Evolutionary conservation across 1,284 basidiomycete species (phyloP), one percentile per base, ranked within the genome.

Genomic region (Rhodotorula sp.): DNA sequence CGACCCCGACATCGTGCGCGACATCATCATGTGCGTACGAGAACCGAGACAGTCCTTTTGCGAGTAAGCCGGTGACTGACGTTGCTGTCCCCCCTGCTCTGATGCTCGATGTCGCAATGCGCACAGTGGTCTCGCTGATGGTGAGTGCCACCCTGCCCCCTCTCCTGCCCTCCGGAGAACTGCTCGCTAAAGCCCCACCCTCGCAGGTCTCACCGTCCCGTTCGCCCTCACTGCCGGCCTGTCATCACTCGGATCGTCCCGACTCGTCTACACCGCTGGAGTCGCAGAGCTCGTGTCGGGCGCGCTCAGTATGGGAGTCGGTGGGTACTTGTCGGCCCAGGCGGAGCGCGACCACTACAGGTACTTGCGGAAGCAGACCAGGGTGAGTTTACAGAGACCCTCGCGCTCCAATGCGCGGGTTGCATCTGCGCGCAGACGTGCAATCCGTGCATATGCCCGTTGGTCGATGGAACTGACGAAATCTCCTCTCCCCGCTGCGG

Each of bases 281-380:
- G 69, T 78, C 26, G 73, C 76, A 20, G 74, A 79, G 67, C 88
- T 96, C 74, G 91, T 94, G 69, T 92, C 93, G 4, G 94, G 95
- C n/a, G 91, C 93, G 15, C 92, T 98, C 72, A 84, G 83, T 24
- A 99, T 98, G 95, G 95, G 95, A 70, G 91, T 98, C 61, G 95
- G 95, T 67, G 95, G 95, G 33, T 97, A 95, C 85, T 88, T 99
- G 66, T 93, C 93, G 3, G 93, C 95, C 0, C 93, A 98, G 81
- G 91, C 95, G 51, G 95, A 99, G 81, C 87, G 93, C 62, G 93
- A 97, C 81, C 77, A 77, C 82, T 94, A 91, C 82, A 89, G 89
- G 69, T 95, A 91, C 82, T 86, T 91, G 54, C 86, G 85, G 51
- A 84, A 86, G 74, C 67, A 73, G 55, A 79, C 78, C 1, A 67